Evolutionary conservation across 2,329 filamentous ascomycete species (phyloP).

Genomic region (Lecanicillium sp.): DNA sequence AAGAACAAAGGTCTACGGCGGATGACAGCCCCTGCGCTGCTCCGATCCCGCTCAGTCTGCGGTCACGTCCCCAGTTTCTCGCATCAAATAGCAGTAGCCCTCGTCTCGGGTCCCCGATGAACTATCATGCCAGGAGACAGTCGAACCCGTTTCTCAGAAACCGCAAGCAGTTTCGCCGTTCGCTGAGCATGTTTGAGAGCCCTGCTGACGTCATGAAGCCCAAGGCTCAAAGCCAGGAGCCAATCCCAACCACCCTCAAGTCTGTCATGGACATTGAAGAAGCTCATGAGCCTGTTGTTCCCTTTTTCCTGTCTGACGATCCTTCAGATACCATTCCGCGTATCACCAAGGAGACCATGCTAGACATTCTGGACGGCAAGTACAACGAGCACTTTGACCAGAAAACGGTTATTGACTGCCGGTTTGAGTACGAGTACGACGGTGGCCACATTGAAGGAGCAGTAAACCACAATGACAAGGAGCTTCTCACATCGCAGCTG

Average conservation of each 20-base stretch:
- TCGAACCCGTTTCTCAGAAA: conserved; percentile 66
- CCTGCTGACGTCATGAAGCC: conserved; percentile 80
- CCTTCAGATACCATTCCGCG: conserved; percentile 81
- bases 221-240: conserved; percentile 51
- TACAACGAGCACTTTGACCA: conserved; percentile 70
- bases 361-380: conserved; percentile 81
- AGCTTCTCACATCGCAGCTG: conserved; percentile 69
- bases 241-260: conserved; percentile 43
- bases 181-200: conserved; percentile 96
- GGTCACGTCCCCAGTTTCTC: conserved; percentile 57
- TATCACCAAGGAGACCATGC: conserved; percentile 72
- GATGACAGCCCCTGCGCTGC: conserved; percentile 49
- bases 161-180: conserved; percentile 82
- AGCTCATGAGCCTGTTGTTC: conserved; percentile 62
- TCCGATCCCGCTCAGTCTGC: conserved; percentile 48
- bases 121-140: conserved; percentile 60
- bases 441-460: conserved; percentile 92
- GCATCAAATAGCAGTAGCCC: conserved; percentile 46
- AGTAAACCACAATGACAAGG: conserved; percentile 96
- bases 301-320: conserved; percentile 74
- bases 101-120: conserved; percentile 68
- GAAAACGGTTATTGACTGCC: conserved; percentile 86
- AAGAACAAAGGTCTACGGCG: conserved; percentile 54
- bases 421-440: conserved; percentile 97
- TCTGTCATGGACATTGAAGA: conserved; percentile 82